These are phyloP conservation scores for Fusarium sp. DNA, from an alignment of 2,329 filamentous ascomycete species.

Conservation along the genomic window DNA sequence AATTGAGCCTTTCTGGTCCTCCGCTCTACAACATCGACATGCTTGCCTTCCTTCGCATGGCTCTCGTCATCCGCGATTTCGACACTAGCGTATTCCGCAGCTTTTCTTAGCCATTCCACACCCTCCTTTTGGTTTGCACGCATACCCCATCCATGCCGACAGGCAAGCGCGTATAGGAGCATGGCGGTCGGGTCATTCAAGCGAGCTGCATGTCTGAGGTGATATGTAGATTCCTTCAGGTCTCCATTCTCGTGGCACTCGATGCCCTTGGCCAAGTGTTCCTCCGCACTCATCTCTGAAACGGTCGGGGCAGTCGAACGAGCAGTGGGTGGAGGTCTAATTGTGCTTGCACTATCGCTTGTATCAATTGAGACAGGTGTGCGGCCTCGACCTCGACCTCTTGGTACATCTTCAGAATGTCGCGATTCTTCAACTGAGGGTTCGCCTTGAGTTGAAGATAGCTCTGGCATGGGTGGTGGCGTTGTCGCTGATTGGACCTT, in stretches of 20 bases:
- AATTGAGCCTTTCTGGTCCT: conserved; percentile 93
- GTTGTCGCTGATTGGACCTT: conserved; percentile 64
- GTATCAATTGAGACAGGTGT: conserved; percentile 63
- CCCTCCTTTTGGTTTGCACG: conserved; percentile 90
- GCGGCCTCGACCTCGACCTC: conserved; percentile 63
- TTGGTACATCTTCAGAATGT: conserved; percentile 63
- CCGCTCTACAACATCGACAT: conserved; percentile 75
- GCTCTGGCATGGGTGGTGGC: conserved; percentile 55
- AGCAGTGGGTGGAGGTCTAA: conserved; percentile 57
- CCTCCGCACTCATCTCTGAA: conserved; percentile 82
- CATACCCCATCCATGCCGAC: conserved; percentile 98
- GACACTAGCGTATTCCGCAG: conserved; percentile 84
- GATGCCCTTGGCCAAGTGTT: conserved; percentile 92
- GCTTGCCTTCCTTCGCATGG: conserved; percentile 71
- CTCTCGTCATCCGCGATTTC: conserved; percentile 88
- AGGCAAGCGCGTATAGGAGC: conserved; percentile 95
- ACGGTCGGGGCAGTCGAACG: conserved; percentile 66
- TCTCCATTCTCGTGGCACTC: conserved; percentile 89
- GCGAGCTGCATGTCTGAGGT: conserved; percentile 88
- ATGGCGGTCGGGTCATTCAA: conserved; percentile 92
- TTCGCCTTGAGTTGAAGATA: conserved; percentile 60
- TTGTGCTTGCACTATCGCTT: conserved; percentile 68
- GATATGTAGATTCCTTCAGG: conserved; percentile 94
- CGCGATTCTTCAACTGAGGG: conserved; percentile 61
- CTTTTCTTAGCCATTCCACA: conserved; percentile 91